Base-by-base conservation (phyloP, 2,329 filamentous ascomycete genomes). In the Orbilia ellipsospora region DNA sequence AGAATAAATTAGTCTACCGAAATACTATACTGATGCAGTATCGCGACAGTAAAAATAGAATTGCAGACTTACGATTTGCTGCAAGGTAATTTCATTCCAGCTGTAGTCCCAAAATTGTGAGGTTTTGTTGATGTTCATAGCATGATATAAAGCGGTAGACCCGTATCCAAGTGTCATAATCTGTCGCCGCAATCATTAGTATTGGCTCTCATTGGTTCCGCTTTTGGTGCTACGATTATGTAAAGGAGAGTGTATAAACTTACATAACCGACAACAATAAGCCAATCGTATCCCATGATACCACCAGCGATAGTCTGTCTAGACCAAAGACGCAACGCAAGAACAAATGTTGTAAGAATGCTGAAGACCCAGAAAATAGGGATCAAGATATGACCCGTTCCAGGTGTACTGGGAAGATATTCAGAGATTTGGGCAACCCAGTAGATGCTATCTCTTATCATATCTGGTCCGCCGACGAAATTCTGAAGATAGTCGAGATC, bases 211-310 rank as follows among this genome's bases (percentile, higher is more conserved):
- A 26, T 48, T 48, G 26, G 20, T 28, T 23, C 20, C 4, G 54
- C 5, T 7, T 36, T 10, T 7, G 31, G 8, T 36, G 31, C 6
- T 6, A 36, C 10, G 31, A 1, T 36, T 36, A 36, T 36, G 31
- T 28, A 16, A 16, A 7, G 7, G 16, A 8, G 6, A 31, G n/a
- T 54, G 16, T 4, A 15, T 2, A 2, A 45, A 62, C 62, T 55
- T 65, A 77, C 73, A 60, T 69, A 77, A 36, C 73, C 73, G 13
- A 63, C 16, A 51, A 77, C 73, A 61, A 77, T 77, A 26, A 72
- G 54, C 73, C 73, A 77, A 45, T 77, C 73, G 18, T 70, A 77
- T 3, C 44, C 48, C 28, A 62, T 65, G 13, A 77, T 62, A n/a
- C 67, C 73, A 0, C 73, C 65, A 6, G 67, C 73, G 44, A 77